phyloP scores from a whole-genome alignment of 2,329 filamentous ascomycete species.

The Fusarium secorum region DNA sequence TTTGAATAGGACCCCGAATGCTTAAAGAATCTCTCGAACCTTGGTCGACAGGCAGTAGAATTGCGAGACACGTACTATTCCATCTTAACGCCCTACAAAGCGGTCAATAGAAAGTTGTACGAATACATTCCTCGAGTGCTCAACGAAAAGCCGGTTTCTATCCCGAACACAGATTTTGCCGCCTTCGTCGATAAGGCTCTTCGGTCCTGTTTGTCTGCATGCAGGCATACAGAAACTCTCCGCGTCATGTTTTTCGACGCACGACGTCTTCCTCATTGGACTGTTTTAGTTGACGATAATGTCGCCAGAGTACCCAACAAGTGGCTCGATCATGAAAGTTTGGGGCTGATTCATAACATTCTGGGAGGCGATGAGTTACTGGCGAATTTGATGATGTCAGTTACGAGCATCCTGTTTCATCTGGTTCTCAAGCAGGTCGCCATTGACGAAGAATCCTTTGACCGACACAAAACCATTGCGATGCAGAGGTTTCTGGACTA shows the following conservation, averaged over 20 bases:
- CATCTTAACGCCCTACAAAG: background rate
- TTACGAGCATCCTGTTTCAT: background rate
- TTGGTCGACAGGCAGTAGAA: conserved; percentile 7
- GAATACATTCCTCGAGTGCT: conserved; percentile 7
- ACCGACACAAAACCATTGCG: background rate
- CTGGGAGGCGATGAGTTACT: background rate
- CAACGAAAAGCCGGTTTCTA: background rate
- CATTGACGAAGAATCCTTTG: background rate
- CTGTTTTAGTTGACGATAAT: background rate
- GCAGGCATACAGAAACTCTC: background rate
- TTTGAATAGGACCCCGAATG: background rate
- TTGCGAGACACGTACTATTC: conserved; percentile 16
- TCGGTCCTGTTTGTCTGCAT: background rate
- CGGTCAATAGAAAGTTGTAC: background rate
- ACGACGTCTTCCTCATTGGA: background rate
- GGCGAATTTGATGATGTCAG: background rate
- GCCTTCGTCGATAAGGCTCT: background rate
- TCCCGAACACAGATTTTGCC: background rate
- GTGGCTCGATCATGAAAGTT: background rate
- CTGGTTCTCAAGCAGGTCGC: background rate
- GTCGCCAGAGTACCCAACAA: conserved; percentile 7
- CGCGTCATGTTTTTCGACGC: background rate
- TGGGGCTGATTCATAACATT: background rate
- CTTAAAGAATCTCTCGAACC: background rate
- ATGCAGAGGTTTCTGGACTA: background rate